A percentile compares a stretch with the other conserved stretches of the same genome.
Evolutionary conservation across 192 early-diverging fungal species (phyloP).

Genomic region (Gaertneriomyces semiglobifer): DNA sequence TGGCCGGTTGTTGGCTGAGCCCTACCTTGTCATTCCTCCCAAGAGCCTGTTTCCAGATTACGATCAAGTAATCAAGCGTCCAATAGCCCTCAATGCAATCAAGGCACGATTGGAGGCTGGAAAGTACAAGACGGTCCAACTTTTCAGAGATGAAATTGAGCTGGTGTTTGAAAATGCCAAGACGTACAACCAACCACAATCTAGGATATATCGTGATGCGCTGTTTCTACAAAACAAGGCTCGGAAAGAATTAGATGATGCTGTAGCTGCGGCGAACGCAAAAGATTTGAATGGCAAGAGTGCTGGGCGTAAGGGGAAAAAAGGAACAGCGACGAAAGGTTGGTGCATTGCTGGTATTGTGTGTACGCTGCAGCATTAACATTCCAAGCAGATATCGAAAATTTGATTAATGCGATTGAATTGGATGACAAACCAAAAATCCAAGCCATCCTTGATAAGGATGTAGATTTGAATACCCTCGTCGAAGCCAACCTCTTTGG

Average conservation of each 20-base stretch:
- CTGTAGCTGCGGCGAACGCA: too few species aligned
- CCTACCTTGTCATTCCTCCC: slow-evolving; percentile 75
- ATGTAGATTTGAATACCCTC: slow-evolving; percentile 41
- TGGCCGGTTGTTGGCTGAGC: slow-evolving; percentile 66
- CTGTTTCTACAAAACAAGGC: slow-evolving; percentile 3
- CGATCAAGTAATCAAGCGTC: slow-evolving; percentile 76
- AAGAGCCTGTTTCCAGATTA: slow-evolving; percentile 86
- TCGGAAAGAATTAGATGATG: neutral
- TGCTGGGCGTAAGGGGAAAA: too few species aligned
- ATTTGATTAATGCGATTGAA: slow-evolving; percentile 38
- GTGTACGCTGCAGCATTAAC: too few species aligned
- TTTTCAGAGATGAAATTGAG: slow-evolving; percentile 77
- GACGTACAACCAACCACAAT: slow-evolving; percentile 82
- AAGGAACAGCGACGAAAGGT: too few species aligned
- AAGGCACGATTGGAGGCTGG: slow-evolving; percentile 58
- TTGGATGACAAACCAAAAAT: slow-evolving; percentile 34
- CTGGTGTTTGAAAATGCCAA: slow-evolving; percentile 89
- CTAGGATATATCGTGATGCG: slow-evolving; percentile 55
- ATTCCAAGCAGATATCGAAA: slow-evolving; percentile 24
- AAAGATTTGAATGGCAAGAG: too few species aligned
- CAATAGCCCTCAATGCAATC: slow-evolving; percentile 70
- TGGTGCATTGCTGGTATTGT: too few species aligned
- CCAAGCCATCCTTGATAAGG: slow-evolving; percentile 20
- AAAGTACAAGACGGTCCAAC: slow-evolving; percentile 64
- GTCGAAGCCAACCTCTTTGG: slow-evolving; percentile 46